Base-by-base conservation (phyloP, 2,329 filamentous ascomycete genomes). In the Cladophialophora immunda region DNA sequence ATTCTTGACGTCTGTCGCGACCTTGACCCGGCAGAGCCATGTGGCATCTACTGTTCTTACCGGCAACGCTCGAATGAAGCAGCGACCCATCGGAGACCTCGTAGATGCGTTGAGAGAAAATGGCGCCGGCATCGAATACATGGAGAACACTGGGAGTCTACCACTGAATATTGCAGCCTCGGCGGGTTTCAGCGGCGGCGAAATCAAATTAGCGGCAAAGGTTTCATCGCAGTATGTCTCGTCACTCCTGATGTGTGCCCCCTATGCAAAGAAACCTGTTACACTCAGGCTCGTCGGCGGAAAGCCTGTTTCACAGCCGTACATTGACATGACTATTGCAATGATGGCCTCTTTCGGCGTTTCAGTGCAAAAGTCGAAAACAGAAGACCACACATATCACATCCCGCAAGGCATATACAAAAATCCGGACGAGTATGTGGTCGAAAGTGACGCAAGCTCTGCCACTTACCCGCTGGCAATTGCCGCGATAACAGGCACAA, bases 191-290 rank as follows among this genome's bases (percentile, higher is more conserved):
- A 87, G 89, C 55, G 94, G 94, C 63, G 95, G 95, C 41, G 85
- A 91, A 30, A 97, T 99, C 73, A 92, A 97, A 77, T 85, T 99
- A 64, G 93, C 94, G 11, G 95, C 95, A 0, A 98, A 95, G 50
- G 91, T 98, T 17, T 99, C 95, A 8, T 98, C 95, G n/a, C 95
- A 99, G 80, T 99, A 98, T 76, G 95, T 99, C 41, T 98, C 95
- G 0, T 97, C 94, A 1, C 89, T 99, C 70, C 84, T 99, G 59
- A 96, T 99, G 92, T 96, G 93, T 66, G 95, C 95, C 0, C 95
- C 95, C 0, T 99, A 98, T 76, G 95, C 95, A 54, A 97, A 97
- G 81, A 89, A 93, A 69, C 92, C 94, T 0, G 94, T 99, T 41
- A 97, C 93, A 0, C 82, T 99, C 71, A 90, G 90, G 47, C 85